Conservation (phyloP, 2,329 filamentous ascomycete species). For the Colletotrichum navitas region DNA sequence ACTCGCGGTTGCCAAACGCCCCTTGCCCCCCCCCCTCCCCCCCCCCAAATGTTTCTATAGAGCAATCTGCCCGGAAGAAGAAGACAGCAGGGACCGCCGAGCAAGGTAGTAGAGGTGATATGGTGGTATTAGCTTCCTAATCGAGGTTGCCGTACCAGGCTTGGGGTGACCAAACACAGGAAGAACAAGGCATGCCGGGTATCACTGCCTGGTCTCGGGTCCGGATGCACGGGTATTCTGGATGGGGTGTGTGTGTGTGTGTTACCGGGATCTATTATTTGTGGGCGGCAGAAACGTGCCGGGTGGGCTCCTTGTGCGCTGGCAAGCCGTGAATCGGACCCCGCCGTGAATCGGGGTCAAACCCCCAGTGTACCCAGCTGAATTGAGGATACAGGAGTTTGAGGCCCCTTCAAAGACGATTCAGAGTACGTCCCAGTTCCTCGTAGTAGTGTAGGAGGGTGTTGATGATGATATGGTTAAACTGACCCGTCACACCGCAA, state of each 20-base stretch:
- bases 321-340: neutral
- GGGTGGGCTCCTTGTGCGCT: neutral
- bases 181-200: neutral
- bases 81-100: neutral
- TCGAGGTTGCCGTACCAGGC: neutral
- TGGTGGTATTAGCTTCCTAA: neutral
- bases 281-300: neutral
- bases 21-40: no score
- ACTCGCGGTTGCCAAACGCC: neutral
- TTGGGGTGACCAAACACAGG: neutral
- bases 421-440: neutral
- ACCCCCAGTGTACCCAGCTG: neutral
- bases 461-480: neutral
- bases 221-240: neutral
- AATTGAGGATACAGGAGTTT: no score
- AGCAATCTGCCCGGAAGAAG: neutral
- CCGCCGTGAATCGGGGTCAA: neutral
- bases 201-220: neutral
- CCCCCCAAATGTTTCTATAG: neutral
- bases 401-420: neutral
- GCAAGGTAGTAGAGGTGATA: neutral
- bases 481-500: neutral
- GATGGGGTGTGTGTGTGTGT: neutral
- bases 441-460: neutral
- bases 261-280: neutral